Conservation (phyloP, 306 rosid genomes). For the Sindora glabra region DNA sequence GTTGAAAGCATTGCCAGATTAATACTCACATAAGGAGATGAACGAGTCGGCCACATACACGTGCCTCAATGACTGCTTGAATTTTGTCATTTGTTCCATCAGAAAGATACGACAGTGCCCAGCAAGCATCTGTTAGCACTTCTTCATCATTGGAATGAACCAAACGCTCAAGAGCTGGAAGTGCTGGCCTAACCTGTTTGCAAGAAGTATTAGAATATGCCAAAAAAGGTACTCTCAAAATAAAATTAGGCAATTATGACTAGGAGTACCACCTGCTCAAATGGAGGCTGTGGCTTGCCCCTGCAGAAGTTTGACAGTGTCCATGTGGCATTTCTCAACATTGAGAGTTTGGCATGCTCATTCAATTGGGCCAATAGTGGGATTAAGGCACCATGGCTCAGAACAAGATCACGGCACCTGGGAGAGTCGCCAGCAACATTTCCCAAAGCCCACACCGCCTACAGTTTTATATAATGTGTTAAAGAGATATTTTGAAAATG, state of each 20-base stretch:
- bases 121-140: constrained; percentile 85
- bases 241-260: not conserved
- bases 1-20: not conserved
- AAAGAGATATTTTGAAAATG: not conserved
- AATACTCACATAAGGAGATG: constrained; percentile 78
- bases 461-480: not conserved
- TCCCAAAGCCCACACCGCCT: constrained; percentile 98
- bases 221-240: not conserved
- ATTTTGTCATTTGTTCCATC: constrained; percentile 92
- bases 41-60: constrained; percentile 65
- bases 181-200: constrained; percentile 79
- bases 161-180: constrained; percentile 82
- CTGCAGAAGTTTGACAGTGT: constrained; percentile 88
- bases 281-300: constrained; percentile 93
- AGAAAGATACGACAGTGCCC: constrained; percentile 89
- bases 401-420: constrained; percentile 90
- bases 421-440: constrained; percentile 97
- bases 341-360: constrained; percentile 88
- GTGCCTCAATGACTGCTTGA: constrained; percentile 90
- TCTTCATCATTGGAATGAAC: constrained; percentile 88
- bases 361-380: constrained; percentile 75
- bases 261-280: constrained; percentile 49
- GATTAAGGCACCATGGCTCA: constrained; percentile 64
- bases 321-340: constrained; percentile 95
- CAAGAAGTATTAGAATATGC: constrained; percentile 3